These are phyloP conservation scores for Protomyces gravidus DNA, from an alignment of 1,139 yeast genomes.

Conservation along the genomic window DNA sequence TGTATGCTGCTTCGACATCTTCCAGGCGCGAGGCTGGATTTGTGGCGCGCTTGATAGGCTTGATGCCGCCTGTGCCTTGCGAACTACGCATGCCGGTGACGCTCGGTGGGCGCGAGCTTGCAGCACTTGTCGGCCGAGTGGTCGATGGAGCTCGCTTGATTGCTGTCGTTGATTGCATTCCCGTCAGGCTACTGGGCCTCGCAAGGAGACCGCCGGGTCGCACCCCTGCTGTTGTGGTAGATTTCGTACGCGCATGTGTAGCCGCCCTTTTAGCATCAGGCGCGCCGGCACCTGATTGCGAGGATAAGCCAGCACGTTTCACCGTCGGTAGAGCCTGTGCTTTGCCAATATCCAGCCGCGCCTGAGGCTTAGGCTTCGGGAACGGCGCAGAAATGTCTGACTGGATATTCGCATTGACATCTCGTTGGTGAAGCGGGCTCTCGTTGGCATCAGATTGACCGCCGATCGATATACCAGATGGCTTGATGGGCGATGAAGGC, in stretches of 20 bases:
- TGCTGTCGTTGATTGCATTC: neutral
- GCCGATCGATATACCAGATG: neutral
- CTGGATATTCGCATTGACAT: slow-evolving; percentile 8
- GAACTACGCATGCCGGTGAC: slow-evolving; percentile 7
- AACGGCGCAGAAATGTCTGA: slow-evolving; percentile 13
- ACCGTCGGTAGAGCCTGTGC: neutral
- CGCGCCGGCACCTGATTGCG: neutral
- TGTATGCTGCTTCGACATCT: slow-evolving; percentile 32
- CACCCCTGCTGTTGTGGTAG: neutral
- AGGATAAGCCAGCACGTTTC: neutral
- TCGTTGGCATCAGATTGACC: slow-evolving; percentile 3
- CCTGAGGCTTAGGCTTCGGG: slow-evolving; percentile 20
- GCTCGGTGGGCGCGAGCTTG: slow-evolving; percentile 18
- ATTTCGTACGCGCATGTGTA: slow-evolving; percentile 10
- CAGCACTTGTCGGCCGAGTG: slow-evolving; percentile 10
- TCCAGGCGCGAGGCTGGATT: slow-evolving; percentile 34
- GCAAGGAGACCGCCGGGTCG: neutral
- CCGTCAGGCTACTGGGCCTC: neutral
- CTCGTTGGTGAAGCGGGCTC: slow-evolving; percentile 3
- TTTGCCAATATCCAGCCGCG: slow-evolving; percentile 10
- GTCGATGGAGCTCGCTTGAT: neutral
- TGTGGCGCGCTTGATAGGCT: slow-evolving; percentile 24
- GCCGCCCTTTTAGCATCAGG: neutral
- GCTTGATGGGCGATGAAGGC: neutral
- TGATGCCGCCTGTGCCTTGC: neutral